Conservation (phyloP, 345 rosid species). For the Gossypium arboreum region DNA sequence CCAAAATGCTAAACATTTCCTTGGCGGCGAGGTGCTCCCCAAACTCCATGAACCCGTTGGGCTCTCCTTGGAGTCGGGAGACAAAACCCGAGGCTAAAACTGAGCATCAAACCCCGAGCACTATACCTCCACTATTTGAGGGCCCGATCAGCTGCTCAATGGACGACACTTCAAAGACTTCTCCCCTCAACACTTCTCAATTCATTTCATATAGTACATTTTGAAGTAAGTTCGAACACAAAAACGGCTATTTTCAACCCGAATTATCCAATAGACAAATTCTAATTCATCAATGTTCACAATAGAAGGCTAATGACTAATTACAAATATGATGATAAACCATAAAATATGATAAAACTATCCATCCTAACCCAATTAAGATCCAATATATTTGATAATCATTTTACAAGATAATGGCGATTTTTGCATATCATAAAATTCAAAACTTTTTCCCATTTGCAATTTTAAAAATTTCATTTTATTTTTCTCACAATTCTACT, state of each 20-base stretch:
- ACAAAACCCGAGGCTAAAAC: no score
- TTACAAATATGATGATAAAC: background rate
- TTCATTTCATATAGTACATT: background rate
- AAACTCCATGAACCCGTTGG: no score
- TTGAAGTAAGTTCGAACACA: background rate
- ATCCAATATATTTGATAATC: background rate
- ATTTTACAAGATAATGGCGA: background rate
- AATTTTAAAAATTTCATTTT: background rate
- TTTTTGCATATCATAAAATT: background rate
- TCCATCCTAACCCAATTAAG: background rate
- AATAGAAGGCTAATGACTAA: background rate
- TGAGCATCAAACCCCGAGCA: no score
- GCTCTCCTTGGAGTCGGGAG: no score
- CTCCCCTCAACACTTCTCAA: no score
- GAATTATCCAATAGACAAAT: background rate
- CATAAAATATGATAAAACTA: background rate
- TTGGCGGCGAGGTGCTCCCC: no score
- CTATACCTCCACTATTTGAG: no score
- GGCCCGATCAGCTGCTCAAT: no score
- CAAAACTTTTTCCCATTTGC: background rate
- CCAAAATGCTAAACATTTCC: no score
- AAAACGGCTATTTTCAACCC: background rate
- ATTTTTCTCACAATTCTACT: background rate
- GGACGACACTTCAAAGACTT: no score
- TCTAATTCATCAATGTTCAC: background rate